Evolutionary conservation across 2,329 filamentous ascomycete genomes (phyloP), one percentile per base, ranked within the genome.

Genomic region (Aaosphaeria arxii): DNA sequence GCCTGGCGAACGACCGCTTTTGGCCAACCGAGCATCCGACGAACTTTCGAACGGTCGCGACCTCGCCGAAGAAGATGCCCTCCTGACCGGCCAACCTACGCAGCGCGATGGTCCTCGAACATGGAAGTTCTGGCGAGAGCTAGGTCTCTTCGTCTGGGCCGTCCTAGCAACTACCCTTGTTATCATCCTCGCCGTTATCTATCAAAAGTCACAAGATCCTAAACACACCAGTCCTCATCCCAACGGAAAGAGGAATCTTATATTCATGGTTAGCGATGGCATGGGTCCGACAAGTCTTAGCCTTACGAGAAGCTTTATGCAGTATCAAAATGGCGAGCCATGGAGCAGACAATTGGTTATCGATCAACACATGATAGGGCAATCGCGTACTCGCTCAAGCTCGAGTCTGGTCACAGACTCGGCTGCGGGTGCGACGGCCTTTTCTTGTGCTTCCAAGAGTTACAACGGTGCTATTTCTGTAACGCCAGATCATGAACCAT

Each of bases 251-350:
- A 83, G 89, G 46, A 99, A 97, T 71, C 78, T 99, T 45, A 87
- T 99, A 61, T 97, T 99, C 77, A 99, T 99, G 94, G 92, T 99
- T 35, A 96, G 90, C 1, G 94, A 99, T 70, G 94, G 94, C 63
- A 99, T 99, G 94, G 94, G 94, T 0, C 94, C 94, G 6, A 89
- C 94, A 6, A 92, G 89, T 59, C 78, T 99, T 46, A 88, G 87
- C 29, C 72, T 99, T 67, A 96, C 94, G 5, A 82, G 94, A 48
- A 88, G 85, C 65, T 99, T 87, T 74, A 84, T 88, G 57, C 94
- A 99, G 71, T 82, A 86, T 58, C 79, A 85, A 46, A 80, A 88
- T 36, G 83, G 80, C 5, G 77, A 95, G n/a, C 85, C 89, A 1
- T 81, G 81, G 56, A 81, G 86, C 60, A 84, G 96, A 61, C 85